phyloP scores from a whole-genome alignment of 805 yeast species.

The Saccharomycopsis sp. region DNA sequence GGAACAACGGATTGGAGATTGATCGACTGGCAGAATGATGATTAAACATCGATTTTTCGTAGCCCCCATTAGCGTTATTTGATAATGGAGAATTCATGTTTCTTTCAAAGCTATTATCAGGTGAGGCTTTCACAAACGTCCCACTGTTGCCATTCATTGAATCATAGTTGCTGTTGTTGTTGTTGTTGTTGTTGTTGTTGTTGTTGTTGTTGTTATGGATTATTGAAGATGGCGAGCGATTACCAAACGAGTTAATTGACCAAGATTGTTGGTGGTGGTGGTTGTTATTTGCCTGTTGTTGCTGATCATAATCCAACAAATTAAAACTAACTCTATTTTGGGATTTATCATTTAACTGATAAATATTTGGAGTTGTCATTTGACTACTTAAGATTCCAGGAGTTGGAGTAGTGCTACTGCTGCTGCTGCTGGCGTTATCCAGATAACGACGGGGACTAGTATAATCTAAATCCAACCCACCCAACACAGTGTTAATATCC shows the following conservation, averaged over 20 bases:
- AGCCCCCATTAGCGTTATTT: neutral
- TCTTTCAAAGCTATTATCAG: neutral
- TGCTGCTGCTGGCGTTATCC: constrained; percentile 4
- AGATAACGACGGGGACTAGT: constrained; percentile 5
- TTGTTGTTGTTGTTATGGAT: neutral
- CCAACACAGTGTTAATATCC: constrained; percentile 17
- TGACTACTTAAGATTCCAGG: too few relatives aligned
- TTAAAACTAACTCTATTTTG: constrained; percentile 2
- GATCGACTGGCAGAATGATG: constrained; percentile 16
- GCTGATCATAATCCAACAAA: neutral
- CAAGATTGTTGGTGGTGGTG: constrained; percentile 14
- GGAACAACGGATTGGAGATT: constrained; percentile 17
- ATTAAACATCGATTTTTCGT: constrained; percentile 7
- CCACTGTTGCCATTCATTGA: neutral
- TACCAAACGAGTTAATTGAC: constrained; percentile 8
- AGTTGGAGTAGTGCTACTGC: neutral
- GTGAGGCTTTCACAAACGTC: neutral
- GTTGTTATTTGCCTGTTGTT: neutral
- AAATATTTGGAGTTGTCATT: neutral
- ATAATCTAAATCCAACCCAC: constrained; percentile 18
- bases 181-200: neutral
- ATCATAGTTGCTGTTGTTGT: neutral
- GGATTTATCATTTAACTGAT: neutral
- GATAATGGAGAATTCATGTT: neutral
- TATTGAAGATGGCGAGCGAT: too few relatives aligned